Evolutionary conservation across 331 rosid species (phyloP).

Genomic region (Quercus lobata): DNA sequence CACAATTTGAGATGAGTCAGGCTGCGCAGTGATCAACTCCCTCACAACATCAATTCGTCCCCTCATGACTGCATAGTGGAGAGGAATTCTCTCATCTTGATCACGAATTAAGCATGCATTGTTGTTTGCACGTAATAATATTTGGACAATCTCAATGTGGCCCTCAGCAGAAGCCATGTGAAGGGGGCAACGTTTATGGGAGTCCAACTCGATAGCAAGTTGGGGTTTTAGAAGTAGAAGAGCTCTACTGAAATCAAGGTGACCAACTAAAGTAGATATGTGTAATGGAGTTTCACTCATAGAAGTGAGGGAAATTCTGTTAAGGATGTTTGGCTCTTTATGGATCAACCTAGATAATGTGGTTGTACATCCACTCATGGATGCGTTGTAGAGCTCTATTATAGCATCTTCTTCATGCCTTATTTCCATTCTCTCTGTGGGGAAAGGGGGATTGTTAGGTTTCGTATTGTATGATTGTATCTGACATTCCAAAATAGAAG

Average conservation of each 20-base stretch:
- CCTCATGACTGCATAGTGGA: no score
- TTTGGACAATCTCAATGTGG: slow-evolving; percentile 1
- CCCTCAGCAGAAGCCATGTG: slow-evolving; percentile 33
- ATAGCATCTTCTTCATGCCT: not conserved
- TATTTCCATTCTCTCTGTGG: no score
- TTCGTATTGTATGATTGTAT: no score
- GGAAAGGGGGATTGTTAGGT: no score
- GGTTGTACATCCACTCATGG: not conserved
- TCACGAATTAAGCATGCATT: no score
- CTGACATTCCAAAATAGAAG: no score
- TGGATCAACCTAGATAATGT: not conserved
- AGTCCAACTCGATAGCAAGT: slow-evolving; percentile 13
- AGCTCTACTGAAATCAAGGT: no score
- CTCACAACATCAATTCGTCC: no score
- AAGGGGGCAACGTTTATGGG: not conserved
- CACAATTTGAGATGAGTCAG: not conserved
- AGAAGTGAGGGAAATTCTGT: not conserved
- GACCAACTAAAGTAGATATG: not conserved
- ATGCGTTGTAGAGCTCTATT: no score
- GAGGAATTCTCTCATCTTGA: no score
- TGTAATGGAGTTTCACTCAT: slow-evolving; percentile 5
- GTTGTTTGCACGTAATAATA: not conserved
- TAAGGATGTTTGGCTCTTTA: not conserved
- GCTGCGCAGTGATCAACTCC: not conserved
- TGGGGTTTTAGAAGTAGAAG: no score